Percentiles rank a stretch among this genome's conserved stretches.
phyloP scores from a whole-genome alignment of 345 rosid species.

The Lumnitzera racemosa region DNA sequence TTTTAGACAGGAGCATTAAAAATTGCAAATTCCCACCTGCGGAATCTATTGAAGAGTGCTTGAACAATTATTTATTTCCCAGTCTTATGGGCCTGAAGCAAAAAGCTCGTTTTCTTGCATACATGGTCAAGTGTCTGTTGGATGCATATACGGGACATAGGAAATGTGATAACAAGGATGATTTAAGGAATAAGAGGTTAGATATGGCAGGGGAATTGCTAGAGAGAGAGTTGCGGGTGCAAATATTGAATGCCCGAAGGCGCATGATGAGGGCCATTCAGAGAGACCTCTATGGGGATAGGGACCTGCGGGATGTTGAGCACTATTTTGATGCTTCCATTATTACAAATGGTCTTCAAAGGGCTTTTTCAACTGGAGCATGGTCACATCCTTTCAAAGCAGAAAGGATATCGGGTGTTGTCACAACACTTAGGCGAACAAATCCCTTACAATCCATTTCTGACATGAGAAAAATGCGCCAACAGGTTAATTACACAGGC shows the following conservation, averaged over 20 bases:
- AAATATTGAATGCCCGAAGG: conserved; percentile 61
- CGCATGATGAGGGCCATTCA: conserved; percentile 69
- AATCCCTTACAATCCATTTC: conserved; percentile 79
- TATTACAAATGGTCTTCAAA: conserved; percentile 71
- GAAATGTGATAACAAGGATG: conserved; percentile 77
- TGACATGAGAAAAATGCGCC: conserved; percentile 80
- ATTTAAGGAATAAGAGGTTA: conserved; percentile 79
- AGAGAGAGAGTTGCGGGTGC: conserved; percentile 77
- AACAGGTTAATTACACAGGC: conserved; percentile 79
- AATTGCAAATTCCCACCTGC: conserved; percentile 66
- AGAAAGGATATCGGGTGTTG: conserved; percentile 92
- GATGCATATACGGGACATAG: conserved; percentile 59
- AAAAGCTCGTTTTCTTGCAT: conserved; percentile 83
- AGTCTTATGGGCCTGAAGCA: conserved; percentile 40
- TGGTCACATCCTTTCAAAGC: conserved; percentile 87
- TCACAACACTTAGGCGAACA: conserved; percentile 76
- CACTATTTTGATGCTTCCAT: conserved; percentile 87
- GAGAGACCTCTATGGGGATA: conserved; percentile 68
- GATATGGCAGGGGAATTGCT: conserved; percentile 84
- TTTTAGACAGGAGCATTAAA: conserved; percentile 28
- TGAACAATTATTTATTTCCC: conserved; percentile 58
- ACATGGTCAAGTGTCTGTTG: conserved; percentile 82
- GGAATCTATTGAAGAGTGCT: conserved; percentile 52
- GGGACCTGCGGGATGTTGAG: conserved; percentile 48
- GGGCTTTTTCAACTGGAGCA: conserved; percentile 98